Evolutionary conservation across 2,329 filamentous ascomycete species (phyloP).

Genomic region (Colletotrichum tabaci): DNA sequence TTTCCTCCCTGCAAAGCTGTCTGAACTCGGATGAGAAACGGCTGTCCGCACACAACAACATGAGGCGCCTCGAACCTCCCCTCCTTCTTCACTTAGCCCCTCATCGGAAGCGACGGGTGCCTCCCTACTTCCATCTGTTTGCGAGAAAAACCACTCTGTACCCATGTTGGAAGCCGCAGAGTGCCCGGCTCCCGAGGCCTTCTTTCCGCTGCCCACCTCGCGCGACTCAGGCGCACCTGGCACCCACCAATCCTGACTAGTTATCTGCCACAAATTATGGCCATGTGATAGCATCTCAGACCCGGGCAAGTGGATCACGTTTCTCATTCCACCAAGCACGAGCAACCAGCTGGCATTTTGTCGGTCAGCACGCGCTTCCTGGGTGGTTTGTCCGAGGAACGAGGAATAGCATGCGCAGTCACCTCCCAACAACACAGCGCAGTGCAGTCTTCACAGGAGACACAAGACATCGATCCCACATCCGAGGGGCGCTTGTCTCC

Average conservation of each 20-base stretch:
- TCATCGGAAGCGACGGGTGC: too few species aligned
- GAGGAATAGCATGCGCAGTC: not conserved
- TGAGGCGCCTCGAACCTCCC: too few species aligned
- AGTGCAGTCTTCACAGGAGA: constrained; percentile 4
- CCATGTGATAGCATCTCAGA: constrained; percentile 42
- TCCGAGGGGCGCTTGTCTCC: constrained; percentile 7
- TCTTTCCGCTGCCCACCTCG: not conserved
- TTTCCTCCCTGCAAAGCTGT: too few species aligned
- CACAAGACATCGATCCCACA: not conserved
- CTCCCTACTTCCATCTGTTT: too few species aligned
- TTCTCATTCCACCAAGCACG: constrained; percentile 25
- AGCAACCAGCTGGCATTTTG: constrained; percentile 1
- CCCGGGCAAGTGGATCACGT: constrained; percentile 39
- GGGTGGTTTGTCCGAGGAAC: not conserved
- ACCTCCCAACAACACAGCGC: not conserved
- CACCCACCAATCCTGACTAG: constrained; percentile 36
- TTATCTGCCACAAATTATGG: constrained; percentile 27
- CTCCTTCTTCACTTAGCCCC: too few species aligned
- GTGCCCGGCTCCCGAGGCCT: not conserved
- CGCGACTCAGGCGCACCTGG: constrained; percentile 33
- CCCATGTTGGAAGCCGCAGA: not conserved
- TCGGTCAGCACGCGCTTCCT: not conserved
- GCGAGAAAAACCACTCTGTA: too few species aligned
- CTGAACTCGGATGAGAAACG: too few species aligned
- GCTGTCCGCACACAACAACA: too few species aligned